These are phyloP conservation scores for Arbutus unedo DNA, from an alignment of 148 eudicot species.

Conservation along the genomic window DNA sequence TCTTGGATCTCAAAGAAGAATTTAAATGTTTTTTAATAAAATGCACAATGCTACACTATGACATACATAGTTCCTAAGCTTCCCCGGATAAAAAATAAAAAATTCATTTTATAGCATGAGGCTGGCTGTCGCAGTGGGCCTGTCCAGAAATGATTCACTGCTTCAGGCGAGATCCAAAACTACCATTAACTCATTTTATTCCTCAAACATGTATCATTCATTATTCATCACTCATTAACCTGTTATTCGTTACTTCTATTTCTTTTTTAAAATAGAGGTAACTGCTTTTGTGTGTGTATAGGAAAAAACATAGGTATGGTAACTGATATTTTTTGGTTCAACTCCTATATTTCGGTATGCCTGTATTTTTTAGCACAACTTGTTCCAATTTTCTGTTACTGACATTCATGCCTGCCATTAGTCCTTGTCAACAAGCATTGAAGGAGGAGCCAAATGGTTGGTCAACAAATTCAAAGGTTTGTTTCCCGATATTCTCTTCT, in stretches of 20 bases:
- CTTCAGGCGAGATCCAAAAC: neutral
- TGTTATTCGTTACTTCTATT: neutral
- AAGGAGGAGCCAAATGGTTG: slow-evolving; percentile 71
- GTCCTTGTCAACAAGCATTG: slow-evolving; percentile 76
- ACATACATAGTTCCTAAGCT: neutral
- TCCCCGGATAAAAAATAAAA: too few relatives aligned
- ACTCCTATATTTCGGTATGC: neutral
- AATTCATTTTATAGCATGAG: neutral
- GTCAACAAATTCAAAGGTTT: slow-evolving; percentile 85
- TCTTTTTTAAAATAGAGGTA: too few relatives aligned
- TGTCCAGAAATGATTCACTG: neutral
- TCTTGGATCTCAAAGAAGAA: neutral
- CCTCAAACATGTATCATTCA: neutral
- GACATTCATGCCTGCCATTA: slow-evolving; percentile 26
- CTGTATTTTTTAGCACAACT: neutral
- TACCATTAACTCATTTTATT: neutral
- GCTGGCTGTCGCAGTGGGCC: neutral
- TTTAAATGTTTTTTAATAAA: neutral
- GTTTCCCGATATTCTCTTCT: slow-evolving; percentile 20
- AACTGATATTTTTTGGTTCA: neutral
- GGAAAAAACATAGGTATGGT: neutral
- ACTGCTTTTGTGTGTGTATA: neutral
- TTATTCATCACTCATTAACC: neutral
- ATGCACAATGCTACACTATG: neutral
- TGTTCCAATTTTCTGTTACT: slow-evolving; percentile 15